Evolutionary conservation across 2,329 filamentous ascomycete genomes (phyloP), one percentile per base, ranked within the genome.

Genomic region (Cladobotryum mycophilum): DNA sequence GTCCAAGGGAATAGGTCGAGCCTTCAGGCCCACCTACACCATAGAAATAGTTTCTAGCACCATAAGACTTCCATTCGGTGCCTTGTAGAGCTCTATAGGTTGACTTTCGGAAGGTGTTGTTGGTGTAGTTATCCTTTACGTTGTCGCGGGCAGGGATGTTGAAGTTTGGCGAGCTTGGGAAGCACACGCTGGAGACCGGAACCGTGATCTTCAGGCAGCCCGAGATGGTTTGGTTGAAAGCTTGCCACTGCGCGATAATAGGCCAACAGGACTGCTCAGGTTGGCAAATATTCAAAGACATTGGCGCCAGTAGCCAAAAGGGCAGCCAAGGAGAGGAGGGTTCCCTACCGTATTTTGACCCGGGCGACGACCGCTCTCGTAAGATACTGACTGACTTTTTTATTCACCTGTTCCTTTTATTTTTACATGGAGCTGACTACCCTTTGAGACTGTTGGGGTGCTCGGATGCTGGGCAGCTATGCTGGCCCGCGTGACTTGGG

Each of bases 141-240:
- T 15, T 35, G 34, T 42, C 17, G 14, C 48, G 46, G 37, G 15
- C 48, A 8, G 38, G 11, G 9, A 6, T 9, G 17, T 50, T 30
- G n/a, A 17, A 50, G 43, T 50, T 17, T 17, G 37, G 37, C 5
- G 48, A 50, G 15, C 17, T 41, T 1, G 42, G 17, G 37, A 50
- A 50, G 15, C 79, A 82, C 1, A 72, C 66, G 6, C 68, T 60
- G 3, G 68, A 78, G 9, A 80, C 59, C 1, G 79, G 78, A 0
- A 74, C 64, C 0, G 75, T 80, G 1, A 67, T 66, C 25, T 82
- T 66, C n/a, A 82, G 66, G 12, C 64, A 66, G 0, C 80, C 80
- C 3, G 64, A 64, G 0, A 82, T 62, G 2, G 76, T 75, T 22
- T 61, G 37, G 59, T 83, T 82, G 54, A 82, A 70, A 3, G 57